Evolutionary conservation across 371 early-diverging fungal genomes (phyloP).

Genomic region (Mucor sp.): DNA sequence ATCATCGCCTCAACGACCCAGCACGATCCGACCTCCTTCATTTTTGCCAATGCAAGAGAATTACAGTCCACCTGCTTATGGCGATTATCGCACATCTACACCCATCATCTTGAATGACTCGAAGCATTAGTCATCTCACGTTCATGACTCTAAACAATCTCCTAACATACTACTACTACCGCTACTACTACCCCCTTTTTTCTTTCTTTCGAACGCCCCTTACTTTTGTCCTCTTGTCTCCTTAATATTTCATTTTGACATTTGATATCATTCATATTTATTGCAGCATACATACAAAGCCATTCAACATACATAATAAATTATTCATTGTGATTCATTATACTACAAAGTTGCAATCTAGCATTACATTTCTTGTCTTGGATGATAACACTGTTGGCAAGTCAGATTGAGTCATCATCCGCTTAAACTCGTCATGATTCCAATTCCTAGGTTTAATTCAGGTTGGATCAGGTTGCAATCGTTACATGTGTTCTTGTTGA

Average conservation of each 20-base stretch:
- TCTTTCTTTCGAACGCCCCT: not conserved
- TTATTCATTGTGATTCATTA: not conserved
- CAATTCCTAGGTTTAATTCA: not conserved
- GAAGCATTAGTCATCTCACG: not conserved
- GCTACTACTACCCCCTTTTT: not conserved
- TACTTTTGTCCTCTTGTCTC: not conserved
- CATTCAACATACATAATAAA: not conserved
- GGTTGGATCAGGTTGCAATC: not conserved
- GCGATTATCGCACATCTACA: conserved; percentile 7
- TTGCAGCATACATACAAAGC: not conserved
- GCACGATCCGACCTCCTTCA: conserved; percentile 17
- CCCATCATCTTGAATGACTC: not conserved
- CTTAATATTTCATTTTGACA: not conserved
- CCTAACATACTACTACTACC: not conserved
- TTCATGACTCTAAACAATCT: not conserved
- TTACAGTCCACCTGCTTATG: conserved; percentile 11
- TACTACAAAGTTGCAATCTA: too few relatives aligned
- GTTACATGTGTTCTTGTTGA: not conserved
- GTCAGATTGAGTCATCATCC: too few relatives aligned
- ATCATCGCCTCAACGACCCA: not conserved
- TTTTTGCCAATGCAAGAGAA: conserved; percentile 29
- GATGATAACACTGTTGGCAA: too few relatives aligned
- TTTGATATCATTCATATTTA: conserved; percentile 4
- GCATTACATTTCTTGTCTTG: too few relatives aligned
- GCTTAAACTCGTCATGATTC: not conserved